phyloP scores from a whole-genome alignment of 2,329 filamentous ascomycete genomes.

The Monilinia fructigena region DNA sequence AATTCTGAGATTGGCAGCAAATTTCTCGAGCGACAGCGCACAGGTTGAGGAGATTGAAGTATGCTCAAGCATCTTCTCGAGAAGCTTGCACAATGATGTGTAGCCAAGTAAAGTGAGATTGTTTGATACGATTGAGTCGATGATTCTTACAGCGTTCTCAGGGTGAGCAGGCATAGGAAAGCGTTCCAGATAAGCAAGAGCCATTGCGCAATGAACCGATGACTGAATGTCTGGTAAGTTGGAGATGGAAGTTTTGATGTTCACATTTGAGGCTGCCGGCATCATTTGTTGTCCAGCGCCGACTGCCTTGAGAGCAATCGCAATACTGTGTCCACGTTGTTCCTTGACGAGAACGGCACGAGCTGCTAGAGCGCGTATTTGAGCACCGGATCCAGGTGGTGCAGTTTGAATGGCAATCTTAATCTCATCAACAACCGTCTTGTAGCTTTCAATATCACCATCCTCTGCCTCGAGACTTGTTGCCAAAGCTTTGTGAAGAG shows the following conservation, averaged over 20 bases:
- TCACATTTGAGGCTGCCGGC: conserved; percentile 46
- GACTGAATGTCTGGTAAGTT: conserved; percentile 54
- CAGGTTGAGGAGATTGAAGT: conserved; percentile 49
- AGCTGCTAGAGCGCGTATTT: conserved; percentile 58
- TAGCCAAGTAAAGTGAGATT: conserved; percentile 54
- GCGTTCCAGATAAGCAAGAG: conserved; percentile 57
- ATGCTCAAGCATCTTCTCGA: conserved; percentile 53
- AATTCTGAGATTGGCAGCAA: conserved; percentile 57
- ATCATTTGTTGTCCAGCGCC: conserved; percentile 41
- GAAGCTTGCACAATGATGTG: conserved; percentile 57
- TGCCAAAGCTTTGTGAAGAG: conserved; percentile 67
- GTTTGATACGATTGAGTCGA: conserved; percentile 51
- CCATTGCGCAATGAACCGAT: conserved; percentile 59
- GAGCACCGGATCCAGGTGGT: conserved; percentile 73
- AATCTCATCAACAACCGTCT: conserved; percentile 52
- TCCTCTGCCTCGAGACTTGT: conserved; percentile 58
- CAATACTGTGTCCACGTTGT: conserved; percentile 56
- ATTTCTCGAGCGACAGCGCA: conserved; percentile 51
- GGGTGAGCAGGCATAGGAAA: conserved; percentile 45
- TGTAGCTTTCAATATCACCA: conserved; percentile 45
- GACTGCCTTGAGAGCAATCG: conserved; percentile 54
- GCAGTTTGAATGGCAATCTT: conserved; percentile 69
- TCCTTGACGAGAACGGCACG: conserved; percentile 56
- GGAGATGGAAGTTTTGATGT: conserved; percentile 46
- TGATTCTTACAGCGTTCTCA: conserved; percentile 47